Conservation (phyloP, 805 yeast species). For the Candida dajiaensis region DNA sequence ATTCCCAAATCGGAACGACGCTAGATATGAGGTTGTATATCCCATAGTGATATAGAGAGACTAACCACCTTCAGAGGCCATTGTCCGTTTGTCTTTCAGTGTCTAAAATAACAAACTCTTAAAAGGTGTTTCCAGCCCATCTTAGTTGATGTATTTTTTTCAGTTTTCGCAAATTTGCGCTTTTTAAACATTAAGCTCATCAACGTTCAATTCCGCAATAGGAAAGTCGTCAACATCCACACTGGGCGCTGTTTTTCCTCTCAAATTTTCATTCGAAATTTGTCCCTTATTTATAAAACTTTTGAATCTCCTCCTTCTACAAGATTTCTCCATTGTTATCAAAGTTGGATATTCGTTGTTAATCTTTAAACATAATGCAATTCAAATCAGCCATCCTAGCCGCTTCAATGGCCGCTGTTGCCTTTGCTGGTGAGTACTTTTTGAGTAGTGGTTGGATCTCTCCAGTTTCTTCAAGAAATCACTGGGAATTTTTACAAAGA, state of each 20-base stretch:
- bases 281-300: background rate
- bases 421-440: slow-evolving; percentile 34
- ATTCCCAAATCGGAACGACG: no score
- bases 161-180: background rate
- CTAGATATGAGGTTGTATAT: no score
- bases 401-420: slow-evolving; percentile 46
- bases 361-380: slow-evolving; percentile 39
- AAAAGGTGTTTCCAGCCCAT: no score
- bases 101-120: no score
- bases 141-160: no score
- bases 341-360: background rate
- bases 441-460: background rate
- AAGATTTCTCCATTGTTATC: background rate
- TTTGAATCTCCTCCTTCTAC: background rate
- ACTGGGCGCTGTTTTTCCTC: background rate
- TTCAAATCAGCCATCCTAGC: slow-evolving; percentile 44
- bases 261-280: background rate
- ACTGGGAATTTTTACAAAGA: no score
- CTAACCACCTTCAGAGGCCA: no score
- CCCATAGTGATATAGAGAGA: background rate
- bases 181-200: background rate
- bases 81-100: background rate
- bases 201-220: background rate
- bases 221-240: slow-evolving; percentile 3
- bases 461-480: background rate